Evolutionary conservation across 805 yeast genomes (phyloP), one percentile per base, ranked within the genome.

Genomic region (Monosporozyma aerobia): DNA sequence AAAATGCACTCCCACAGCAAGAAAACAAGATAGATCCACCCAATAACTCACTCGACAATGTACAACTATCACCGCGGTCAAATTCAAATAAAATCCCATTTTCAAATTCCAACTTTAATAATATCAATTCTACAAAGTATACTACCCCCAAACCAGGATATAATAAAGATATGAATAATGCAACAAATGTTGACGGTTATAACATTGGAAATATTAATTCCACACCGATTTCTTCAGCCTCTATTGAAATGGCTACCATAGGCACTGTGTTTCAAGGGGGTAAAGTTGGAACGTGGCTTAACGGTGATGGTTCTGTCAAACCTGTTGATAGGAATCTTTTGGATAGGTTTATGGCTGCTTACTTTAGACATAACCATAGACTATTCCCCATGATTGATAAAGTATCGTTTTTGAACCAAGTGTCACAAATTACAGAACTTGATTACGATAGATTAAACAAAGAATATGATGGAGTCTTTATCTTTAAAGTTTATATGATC

Each of bases 401-500:
- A 49, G 56, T 67, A 2, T 68, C 65, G 16, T 73, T 75, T 50
- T 47, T 69, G 44, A 63, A 65, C 7, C 58, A 62, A 16, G 72
- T 73, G 6, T 59, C 67, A 2, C 59, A 61, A 1, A 62, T 69
- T 5, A 50, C 63, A 7, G 62, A 63, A 37, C 65, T 72, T 37
- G 67, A 71, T 35, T 62, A 64, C 22, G 44, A 51, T 5, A 27
- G 35, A 16, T 62, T 66, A 52, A 57, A 63, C 25, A 59, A 57
- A 16, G 51, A 53, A 19, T 57, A 57, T 48, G 65, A 63, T 51
- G 60, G 58, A 14, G 37, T 54, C 13, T 68, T 67, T 22, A 63
- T 69, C 25, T 79, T 77, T 56, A 78, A 79, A 62, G 56, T 79
- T 10, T 74, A 73, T 59, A 75, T 80, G 78, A 73, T 78, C 2